phyloP scores from a whole-genome alignment of 2,329 filamentous ascomycete genomes.

The Claviceps sp. region DNA sequence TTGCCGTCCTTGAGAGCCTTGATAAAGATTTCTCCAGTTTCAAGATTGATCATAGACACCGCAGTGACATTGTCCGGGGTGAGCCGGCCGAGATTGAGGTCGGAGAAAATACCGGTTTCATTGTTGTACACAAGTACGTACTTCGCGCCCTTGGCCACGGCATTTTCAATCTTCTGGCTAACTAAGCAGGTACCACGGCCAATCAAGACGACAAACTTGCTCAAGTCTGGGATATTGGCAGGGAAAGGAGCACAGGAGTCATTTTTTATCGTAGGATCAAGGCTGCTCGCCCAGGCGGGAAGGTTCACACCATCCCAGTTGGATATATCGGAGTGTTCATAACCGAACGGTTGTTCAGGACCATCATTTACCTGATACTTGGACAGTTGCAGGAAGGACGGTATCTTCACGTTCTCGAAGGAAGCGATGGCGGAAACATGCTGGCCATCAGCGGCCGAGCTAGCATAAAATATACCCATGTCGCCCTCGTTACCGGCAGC shows the following conservation, averaged over 20 bases:
- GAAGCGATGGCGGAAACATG: constrained; percentile 35
- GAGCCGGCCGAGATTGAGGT: constrained; percentile 17
- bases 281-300: constrained; percentile 35
- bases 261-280: constrained; percentile 32
- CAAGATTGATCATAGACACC: constrained; percentile 27
- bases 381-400: constrained; percentile 27
- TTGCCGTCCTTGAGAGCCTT: constrained; percentile 27
- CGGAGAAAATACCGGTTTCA: constrained; percentile 15
- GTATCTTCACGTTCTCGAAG: constrained; percentile 31
- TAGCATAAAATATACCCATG: constrained; percentile 34
- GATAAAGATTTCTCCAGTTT: constrained; percentile 31
- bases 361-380: constrained; percentile 26
- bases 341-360: constrained; percentile 25
- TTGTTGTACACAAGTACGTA: constrained; percentile 52
- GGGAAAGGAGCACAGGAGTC: constrained; percentile 41
- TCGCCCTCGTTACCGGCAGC: constrained; percentile 39
- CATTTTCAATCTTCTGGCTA: constrained; percentile 37
- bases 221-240: constrained; percentile 41
- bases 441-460: constrained; percentile 33
- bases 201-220: constrained; percentile 43
- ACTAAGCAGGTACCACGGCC: constrained; percentile 46
- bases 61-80: constrained; percentile 17
- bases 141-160: constrained; percentile 40
- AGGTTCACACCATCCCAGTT: constrained; percentile 32
- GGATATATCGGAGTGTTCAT: constrained; percentile 25